Evolutionary conservation across 2,329 filamentous ascomycete genomes (phyloP).

Genomic region (Microascus cirrosus): DNA sequence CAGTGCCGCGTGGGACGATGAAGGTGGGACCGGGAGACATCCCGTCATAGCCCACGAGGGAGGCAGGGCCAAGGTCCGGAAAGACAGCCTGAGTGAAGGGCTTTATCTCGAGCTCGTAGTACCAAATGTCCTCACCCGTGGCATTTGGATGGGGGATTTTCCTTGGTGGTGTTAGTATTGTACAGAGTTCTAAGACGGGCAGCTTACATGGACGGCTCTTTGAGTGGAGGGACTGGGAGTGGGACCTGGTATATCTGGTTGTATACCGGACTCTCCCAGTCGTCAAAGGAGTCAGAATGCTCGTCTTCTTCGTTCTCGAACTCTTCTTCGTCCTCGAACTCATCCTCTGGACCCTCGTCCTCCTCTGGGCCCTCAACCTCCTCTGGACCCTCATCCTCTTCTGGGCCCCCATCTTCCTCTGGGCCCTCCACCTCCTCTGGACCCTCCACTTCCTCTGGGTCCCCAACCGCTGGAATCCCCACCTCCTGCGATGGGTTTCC

Average conservation of each 20-base stretch:
- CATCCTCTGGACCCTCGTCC: too few relatives aligned
- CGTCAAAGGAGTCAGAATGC: background rate
- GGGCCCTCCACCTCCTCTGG: too few relatives aligned
- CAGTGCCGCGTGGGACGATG: conserved; percentile 31
- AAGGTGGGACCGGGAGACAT: conserved; percentile 42
- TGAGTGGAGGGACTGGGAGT: conserved; percentile 31
- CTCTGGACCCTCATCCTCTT: too few relatives aligned
- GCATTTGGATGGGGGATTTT: conserved; percentile 20
- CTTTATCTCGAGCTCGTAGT: conserved; percentile 22
- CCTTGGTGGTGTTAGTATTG: conserved; percentile 8
- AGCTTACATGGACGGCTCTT: conserved; percentile 15
- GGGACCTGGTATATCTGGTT: conserved; percentile 12
- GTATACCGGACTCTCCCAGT: conserved; percentile 9
- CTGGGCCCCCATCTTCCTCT: too few relatives aligned
- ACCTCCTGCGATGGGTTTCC: too few relatives aligned
- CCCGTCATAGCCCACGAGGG: conserved; percentile 39
- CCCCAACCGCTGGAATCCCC: too few relatives aligned
- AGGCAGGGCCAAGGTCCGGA: conserved; percentile 18
- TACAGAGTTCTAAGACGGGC: background rate
- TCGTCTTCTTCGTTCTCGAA: too few relatives aligned
- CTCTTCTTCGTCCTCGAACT: too few relatives aligned
- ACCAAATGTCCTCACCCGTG: conserved; percentile 21
- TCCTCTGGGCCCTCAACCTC: too few relatives aligned
- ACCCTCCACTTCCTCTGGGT: too few relatives aligned
- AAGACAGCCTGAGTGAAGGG: conserved; percentile 22